phyloP scores from a whole-genome alignment of 495 filamentous ascomycete genomes.

The Penicillium pulvis region DNA sequence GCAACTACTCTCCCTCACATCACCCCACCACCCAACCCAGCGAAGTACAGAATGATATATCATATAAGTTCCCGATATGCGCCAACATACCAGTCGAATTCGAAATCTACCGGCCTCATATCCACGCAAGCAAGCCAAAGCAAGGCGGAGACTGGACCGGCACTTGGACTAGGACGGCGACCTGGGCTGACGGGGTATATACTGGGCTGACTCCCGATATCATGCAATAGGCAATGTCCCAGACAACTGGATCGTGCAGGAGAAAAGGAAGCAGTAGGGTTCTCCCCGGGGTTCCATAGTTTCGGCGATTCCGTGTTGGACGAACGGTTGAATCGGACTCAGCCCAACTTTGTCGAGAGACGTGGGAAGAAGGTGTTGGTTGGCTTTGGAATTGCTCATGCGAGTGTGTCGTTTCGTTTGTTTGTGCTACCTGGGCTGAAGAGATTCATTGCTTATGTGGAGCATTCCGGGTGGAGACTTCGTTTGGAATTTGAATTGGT shows the following conservation, averaged over 20 bases:
- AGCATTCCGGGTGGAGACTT: not conserved
- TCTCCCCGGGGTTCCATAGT: not conserved
- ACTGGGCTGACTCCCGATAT: not conserved
- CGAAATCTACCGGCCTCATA: not conserved
- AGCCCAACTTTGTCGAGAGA: not conserved
- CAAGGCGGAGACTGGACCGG: not conserved
- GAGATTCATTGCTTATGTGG: not conserved
- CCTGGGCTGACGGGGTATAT: not conserved
- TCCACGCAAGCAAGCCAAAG: not conserved
- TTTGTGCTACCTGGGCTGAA: not conserved
- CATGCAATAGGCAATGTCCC: not conserved
- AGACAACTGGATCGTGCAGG: conserved; percentile 1
- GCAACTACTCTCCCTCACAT: too few species aligned
- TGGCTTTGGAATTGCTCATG: not conserved
- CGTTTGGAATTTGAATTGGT: not conserved
- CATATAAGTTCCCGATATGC: conserved; percentile 5
- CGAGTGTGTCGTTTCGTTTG: conserved; percentile 5
- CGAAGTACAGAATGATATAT: not conserved
- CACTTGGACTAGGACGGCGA: not conserved
- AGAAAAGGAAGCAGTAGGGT: not conserved
- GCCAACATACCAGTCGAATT: not conserved
- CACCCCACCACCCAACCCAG: not conserved
- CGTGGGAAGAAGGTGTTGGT: not conserved
- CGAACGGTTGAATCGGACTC: not conserved
- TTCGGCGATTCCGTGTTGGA: conserved; percentile 6